phyloP scores from a whole-genome alignment of 331 rosid species.

The Ulmus americana region DNA sequence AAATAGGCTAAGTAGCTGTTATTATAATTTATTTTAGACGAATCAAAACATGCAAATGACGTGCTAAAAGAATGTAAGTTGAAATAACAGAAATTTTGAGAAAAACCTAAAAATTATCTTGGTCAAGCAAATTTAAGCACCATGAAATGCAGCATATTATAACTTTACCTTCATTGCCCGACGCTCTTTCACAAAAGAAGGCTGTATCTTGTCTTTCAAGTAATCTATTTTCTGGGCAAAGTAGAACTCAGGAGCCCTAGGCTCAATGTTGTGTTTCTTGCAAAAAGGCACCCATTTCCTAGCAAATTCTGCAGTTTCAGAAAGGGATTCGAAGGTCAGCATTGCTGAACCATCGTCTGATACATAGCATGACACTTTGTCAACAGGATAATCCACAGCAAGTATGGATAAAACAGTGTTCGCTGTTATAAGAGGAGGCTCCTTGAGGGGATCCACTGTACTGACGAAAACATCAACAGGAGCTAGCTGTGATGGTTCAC shows the following conservation, averaged over 20 bases:
- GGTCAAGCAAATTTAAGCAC: conserved; percentile 9
- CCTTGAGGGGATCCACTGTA: conserved; percentile 99
- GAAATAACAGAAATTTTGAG: not conserved
- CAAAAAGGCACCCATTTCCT: conserved; percentile 98
- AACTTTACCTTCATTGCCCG: conserved; percentile 81
- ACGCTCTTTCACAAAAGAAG: conserved; percentile 94
- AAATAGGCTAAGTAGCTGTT: not conserved
- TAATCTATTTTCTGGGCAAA: conserved; percentile 94
- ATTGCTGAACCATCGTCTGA: conserved; percentile 99
- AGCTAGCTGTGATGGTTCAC: conserved; percentile 90
- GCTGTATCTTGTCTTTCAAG: conserved; percentile 95
- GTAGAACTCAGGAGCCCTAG: conserved; percentile 97
- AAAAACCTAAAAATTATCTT: conserved; percentile 1
- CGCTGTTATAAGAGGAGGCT: conserved; percentile 93
- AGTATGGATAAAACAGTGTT: conserved; percentile 97
- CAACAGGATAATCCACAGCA: conserved; percentile 95
- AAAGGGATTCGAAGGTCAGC: conserved; percentile 92
- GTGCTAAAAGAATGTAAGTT: not conserved
- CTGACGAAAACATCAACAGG: conserved; percentile 92
- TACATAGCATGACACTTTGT: conserved; percentile 96
- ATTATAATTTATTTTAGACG: not conserved
- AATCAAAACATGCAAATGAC: not conserved
- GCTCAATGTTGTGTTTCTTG: conserved; percentile 90
- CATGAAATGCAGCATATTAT: conserved; percentile 14
- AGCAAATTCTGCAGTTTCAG: conserved; percentile 98